Percentiles rank a stretch among this genome's conserved stretches.
phyloP scores from a whole-genome alignment of 305 asterid species.

The Fraxinus sp. region DNA sequence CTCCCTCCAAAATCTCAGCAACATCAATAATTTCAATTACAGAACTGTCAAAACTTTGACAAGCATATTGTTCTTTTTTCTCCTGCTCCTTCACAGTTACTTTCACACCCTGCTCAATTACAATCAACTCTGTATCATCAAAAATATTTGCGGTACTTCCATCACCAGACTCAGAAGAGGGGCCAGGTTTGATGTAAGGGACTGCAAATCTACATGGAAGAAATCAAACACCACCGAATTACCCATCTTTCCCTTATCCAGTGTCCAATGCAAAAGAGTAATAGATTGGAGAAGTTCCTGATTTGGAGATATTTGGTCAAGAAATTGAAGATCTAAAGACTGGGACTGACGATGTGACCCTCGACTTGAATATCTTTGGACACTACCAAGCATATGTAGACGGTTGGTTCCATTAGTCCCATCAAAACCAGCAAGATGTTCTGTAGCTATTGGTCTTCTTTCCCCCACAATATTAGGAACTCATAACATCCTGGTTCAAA shows the following conservation, averaged over 20 bases:
- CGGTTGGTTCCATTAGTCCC: conserved; percentile 14
- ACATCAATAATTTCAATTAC: conserved; percentile 52
- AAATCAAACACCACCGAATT: conserved; percentile 27
- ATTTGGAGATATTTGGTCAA: conserved; percentile 34
- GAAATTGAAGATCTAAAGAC: conserved; percentile 33
- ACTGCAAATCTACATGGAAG: conserved; percentile 25
- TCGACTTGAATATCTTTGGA: conserved; percentile 31
- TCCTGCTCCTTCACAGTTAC: conserved; percentile 34
- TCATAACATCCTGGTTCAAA: conserved; percentile 43
- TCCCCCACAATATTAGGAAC: conserved; percentile 40
- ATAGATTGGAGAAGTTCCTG: conserved; percentile 44
- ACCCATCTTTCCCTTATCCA: conserved; percentile 47
- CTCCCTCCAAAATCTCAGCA: conserved; percentile 52
- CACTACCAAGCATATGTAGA: conserved; percentile 29
- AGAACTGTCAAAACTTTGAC: conserved; percentile 38
- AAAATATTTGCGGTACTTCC: conserved; percentile 33
- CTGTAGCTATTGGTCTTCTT: conserved; percentile 21
- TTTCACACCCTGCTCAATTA: conserved; percentile 46
- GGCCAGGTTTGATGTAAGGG: conserved; percentile 24
- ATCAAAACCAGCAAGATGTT: conserved; percentile 32
- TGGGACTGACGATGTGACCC: conserved; percentile 30
- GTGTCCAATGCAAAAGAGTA: conserved; percentile 43
- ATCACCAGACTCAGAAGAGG: conserved; percentile 28
- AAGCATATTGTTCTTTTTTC: conserved; percentile 33
- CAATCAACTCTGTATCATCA: conserved; percentile 29